Percentiles rank a stretch among this genome's conserved stretches.
Conservation (phyloP, 1,139 yeast genomes). For the Debaryomyces subglobosus region DNA sequence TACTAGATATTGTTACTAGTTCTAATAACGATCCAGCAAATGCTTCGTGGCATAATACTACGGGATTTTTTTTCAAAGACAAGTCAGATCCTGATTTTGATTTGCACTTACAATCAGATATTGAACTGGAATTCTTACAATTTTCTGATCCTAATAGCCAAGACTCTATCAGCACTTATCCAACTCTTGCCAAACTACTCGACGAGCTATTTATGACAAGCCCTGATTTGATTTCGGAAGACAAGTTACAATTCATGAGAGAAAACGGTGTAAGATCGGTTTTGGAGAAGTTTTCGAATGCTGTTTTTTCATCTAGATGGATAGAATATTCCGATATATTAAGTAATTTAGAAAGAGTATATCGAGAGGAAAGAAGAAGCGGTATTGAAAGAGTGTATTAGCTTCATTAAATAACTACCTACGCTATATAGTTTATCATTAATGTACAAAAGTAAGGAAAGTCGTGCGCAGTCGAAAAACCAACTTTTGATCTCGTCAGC, state of each 20-base stretch:
- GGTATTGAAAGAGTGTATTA: slow-evolving; percentile 46
- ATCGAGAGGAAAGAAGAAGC: slow-evolving; percentile 38
- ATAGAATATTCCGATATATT: slow-evolving; percentile 42
- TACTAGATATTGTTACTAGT: slow-evolving; percentile 69
- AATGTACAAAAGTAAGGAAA: slow-evolving; percentile 1
- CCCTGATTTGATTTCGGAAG: slow-evolving; percentile 37
- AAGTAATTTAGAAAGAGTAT: slow-evolving; percentile 39
- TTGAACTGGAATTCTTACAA: slow-evolving; percentile 16
- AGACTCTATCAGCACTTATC: slow-evolving; percentile 30
- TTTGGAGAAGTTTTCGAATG: slow-evolving; percentile 66
- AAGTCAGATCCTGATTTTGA: slow-evolving; percentile 65
- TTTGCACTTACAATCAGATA: slow-evolving; percentile 20
- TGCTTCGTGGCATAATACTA: slow-evolving; percentile 40
- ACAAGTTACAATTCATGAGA: slow-evolving; percentile 48
- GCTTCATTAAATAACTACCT: neutral
- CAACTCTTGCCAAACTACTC: slow-evolving; percentile 41
- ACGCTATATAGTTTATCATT: neutral
- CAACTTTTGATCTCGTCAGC: slow-evolving; percentile 20
- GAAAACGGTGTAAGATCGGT: slow-evolving; percentile 55
- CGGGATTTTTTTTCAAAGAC: slow-evolving; percentile 76
- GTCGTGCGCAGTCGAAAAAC: slow-evolving; percentile 8
- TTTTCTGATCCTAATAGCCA: slow-evolving; percentile 17
- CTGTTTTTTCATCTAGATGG: slow-evolving; percentile 67
- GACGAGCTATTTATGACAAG: slow-evolving; percentile 44
- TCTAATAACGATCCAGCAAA: slow-evolving; percentile 19